These are phyloP conservation scores for Penicillium sp. DNA, from an alignment of 2,329 filamentous ascomycete species.

Conservation along the genomic window DNA sequence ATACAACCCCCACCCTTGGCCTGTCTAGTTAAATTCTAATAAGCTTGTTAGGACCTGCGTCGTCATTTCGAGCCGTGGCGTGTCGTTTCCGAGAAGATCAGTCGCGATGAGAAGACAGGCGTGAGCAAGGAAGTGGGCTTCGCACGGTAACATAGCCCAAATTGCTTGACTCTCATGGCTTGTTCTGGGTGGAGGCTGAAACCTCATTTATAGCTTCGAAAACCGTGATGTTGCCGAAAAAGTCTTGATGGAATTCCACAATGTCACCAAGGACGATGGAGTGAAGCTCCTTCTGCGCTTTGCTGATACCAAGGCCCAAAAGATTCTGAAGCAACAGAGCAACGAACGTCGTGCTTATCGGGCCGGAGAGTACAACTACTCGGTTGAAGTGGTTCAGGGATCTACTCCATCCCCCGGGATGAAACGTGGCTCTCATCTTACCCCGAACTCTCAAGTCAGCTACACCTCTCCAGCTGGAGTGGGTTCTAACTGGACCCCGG, in stretches of 20 bases:
- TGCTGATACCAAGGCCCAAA: constrained; percentile 94
- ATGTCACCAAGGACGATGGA: constrained; percentile 72
- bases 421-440: constrained; percentile 43
- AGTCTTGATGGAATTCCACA: constrained; percentile 84
- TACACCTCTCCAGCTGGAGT: constrained; percentile 45
- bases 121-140: constrained; percentile 97
- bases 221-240: constrained; percentile 84
- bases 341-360: constrained; percentile 94
- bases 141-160: constrained; percentile 65
- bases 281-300: constrained; percentile 92
- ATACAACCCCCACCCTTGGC: neutral
- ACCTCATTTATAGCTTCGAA: constrained; percentile 67
- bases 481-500: constrained; percentile 47
- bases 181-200: constrained; percentile 13
- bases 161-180: constrained; percentile 5
- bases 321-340: constrained; percentile 93
- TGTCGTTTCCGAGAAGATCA: constrained; percentile 91
- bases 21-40: constrained; percentile 37
- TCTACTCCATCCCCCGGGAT: constrained; percentile 47
- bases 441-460: constrained; percentile 45
- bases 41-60: constrained; percentile 75
- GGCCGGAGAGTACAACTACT: constrained; percentile 84
- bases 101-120: constrained; percentile 79
- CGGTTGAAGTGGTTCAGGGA: constrained; percentile 48
- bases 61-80: constrained; percentile 53